Evolutionary conservation across 2,329 filamentous ascomycete species (phyloP), one percentile per base, ranked within the genome.

Genomic region (Phialophora verrucosa): DNA sequence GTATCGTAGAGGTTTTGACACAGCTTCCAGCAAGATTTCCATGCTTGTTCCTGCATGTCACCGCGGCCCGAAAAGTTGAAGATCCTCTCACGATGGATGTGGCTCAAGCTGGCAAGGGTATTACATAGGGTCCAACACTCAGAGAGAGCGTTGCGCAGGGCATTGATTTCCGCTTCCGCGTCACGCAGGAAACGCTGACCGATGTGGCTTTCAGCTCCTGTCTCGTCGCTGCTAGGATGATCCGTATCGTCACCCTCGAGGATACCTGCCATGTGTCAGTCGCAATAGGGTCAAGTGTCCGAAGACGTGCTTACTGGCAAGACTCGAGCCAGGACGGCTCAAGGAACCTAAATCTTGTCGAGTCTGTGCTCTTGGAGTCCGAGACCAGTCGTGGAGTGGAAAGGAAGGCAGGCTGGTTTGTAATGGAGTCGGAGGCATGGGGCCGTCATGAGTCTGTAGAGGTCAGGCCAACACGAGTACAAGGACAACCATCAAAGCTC

Each of bases 51-150:
- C 75, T 96, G 91, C 31, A 90, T 87, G 89, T 76, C 96, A 0
- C 90, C 89, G 11, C 87, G 89, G 12, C 88, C 89, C 0, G 90
- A 89, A 72, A 86, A 90, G 76, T 87, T 88, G 77, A 95, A 94
- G 35, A 93, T 89, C 23, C 91, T 85, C 72, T 92, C 87, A 31
- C 92, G 88, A 75, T 97, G 91, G 70, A 90, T 90, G 20, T 91
- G 93, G 77, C 92, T 96, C 20, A 97, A 83, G 70, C 87, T 91
- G 25, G 92, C 92, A 35, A 97, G 82, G 0, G 93, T 96, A 75
- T 97, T 97, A 81, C 93, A 97, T 14, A 97, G 81, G 0, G 90
- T 96, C 93, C 93, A 97, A 78, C 93, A 97, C 80, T 97, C 92
- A 68, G 90, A 87, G 17, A 97, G 83, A 2, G 93, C 92, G 32